Conservation (phyloP, 495 filamentous ascomycete species). For the Penicillium paradoxum region DNA sequence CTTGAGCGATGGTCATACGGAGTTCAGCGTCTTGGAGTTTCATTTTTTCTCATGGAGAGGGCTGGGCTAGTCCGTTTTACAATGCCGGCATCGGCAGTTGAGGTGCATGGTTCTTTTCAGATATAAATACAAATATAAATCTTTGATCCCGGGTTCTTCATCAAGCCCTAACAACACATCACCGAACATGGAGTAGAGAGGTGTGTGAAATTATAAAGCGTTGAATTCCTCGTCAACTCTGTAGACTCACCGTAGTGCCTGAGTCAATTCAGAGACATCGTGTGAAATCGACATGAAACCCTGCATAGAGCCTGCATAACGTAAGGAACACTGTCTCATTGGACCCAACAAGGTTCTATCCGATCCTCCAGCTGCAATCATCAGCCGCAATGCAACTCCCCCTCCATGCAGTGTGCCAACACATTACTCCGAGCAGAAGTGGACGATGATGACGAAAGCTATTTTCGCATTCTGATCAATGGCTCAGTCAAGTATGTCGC, state of each 20-base stretch:
- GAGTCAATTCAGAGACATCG: not conserved
- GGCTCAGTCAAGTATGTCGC: slow-evolving; percentile 31
- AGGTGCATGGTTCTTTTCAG: not conserved
- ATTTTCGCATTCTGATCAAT: slow-evolving; percentile 29
- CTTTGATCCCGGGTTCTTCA: not conserved
- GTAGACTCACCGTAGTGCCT: too few relatives aligned
- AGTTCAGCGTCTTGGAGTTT: not conserved
- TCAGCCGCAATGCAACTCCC: not conserved
- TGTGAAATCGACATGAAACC: not conserved
- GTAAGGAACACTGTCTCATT: not conserved
- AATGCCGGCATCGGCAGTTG: not conserved
- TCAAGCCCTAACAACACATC: too few relatives aligned
- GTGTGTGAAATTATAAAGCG: not conserved
- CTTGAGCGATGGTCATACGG: not conserved
- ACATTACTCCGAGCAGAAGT: slow-evolving; percentile 26
- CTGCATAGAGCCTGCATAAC: not conserved
- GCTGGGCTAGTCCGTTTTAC: not conserved
- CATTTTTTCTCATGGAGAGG: not conserved
- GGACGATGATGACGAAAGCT: slow-evolving; percentile 23
- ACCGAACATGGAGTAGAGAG: not conserved
- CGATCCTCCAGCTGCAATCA: not conserved
- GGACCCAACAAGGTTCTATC: not conserved
- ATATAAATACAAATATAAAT: not conserved
- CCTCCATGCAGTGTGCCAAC: slow-evolving; percentile 9
- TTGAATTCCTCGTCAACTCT: too few relatives aligned